Evolutionary conservation across 2,329 filamentous ascomycete genomes (phyloP).

Genomic region (Xylariaceae sp.): DNA sequence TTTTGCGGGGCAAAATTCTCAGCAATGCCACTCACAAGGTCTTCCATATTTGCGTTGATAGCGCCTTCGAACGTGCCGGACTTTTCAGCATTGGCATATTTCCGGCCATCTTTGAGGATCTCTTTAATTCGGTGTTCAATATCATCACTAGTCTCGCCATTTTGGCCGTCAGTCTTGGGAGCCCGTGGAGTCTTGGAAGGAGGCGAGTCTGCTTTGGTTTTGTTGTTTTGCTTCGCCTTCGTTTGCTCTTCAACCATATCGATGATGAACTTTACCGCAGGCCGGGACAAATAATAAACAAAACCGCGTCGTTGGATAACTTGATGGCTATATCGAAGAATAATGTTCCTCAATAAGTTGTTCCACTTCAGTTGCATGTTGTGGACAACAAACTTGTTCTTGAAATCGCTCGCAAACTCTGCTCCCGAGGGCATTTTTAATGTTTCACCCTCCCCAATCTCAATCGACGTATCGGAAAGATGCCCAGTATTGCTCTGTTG

Average conservation of each 20-base stretch:
- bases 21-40: slow-evolving; percentile 70
- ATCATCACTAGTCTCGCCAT: slow-evolving; percentile 56
- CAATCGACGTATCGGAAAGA: slow-evolving; percentile 37
- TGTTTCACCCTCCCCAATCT: slow-evolving; percentile 53
- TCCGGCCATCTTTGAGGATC: slow-evolving; percentile 75
- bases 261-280: slow-evolving; percentile 94
- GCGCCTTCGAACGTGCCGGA: slow-evolving; percentile 33
- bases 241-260: slow-evolving; percentile 95
- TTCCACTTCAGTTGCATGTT: slow-evolving; percentile 99
- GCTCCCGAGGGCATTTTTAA: slow-evolving; percentile 65
- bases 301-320: slow-evolving; percentile 93
- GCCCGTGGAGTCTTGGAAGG: slow-evolving; percentile 29
- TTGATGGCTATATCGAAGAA: slow-evolving; percentile 94
- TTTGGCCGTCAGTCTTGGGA: slow-evolving; percentile 38
- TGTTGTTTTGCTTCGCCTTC: slow-evolving; percentile 54
- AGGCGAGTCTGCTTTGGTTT: slow-evolving; percentile 26
- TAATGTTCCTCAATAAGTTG: slow-evolving; percentile 90
- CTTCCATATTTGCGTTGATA: slow-evolving; percentile 46
- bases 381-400: slow-evolving; percentile 96
- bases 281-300: slow-evolving; percentile 92
- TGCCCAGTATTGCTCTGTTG: slow-evolving; percentile 26
- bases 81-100: slow-evolving; percentile 71
- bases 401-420: slow-evolving; percentile 90
- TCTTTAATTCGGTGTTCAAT: slow-evolving; percentile 83
- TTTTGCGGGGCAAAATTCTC: slow-evolving; percentile 87